Evolutionary conservation across 1,284 basidiomycete species (phyloP).

Genomic region (Trametes hirsuta): DNA sequence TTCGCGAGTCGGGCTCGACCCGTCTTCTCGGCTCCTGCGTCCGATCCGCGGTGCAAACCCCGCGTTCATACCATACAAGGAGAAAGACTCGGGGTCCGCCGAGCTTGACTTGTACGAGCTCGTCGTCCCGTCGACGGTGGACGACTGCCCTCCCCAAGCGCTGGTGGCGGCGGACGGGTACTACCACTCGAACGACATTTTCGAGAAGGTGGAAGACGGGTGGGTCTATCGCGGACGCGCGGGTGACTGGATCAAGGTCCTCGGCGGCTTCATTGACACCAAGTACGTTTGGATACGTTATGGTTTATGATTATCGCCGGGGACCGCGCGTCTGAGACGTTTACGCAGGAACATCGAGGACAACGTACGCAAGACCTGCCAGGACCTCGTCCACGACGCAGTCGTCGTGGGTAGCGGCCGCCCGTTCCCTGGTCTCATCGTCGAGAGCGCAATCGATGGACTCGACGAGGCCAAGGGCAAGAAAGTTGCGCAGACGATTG

Average conservation of each 20-base stretch:
- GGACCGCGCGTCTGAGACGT: neutral
- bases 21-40: slow-evolving; percentile 7
- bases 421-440: slow-evolving; percentile 4
- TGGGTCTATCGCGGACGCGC: slow-evolving; percentile 22
- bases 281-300: slow-evolving; percentile 9
- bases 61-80: slow-evolving; percentile 4
- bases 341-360: slow-evolving; percentile 15
- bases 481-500: neutral
- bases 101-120: slow-evolving; percentile 18
- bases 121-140: slow-evolving; percentile 6
- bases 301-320: neutral
- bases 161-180: slow-evolving; percentile 12
- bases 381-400: slow-evolving; percentile 16
- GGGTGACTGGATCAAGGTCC: slow-evolving; percentile 24
- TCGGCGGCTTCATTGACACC: slow-evolving; percentile 20
- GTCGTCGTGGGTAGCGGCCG: slow-evolving; percentile 19
- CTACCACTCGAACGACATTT: slow-evolving; percentile 23
- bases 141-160: slow-evolving; percentile 12
- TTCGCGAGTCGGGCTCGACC: neutral
- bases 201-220: slow-evolving; percentile 17
- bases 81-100: neutral
- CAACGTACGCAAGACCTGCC: slow-evolving; percentile 12
- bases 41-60: slow-evolving; percentile 4
- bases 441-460: slow-evolving; percentile 8
- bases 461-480: neutral